Evolutionary conservation across 1,139 yeast species (phyloP), one percentile per base, ranked within the genome.

Genomic region (Protomyces lactucae-debilis): DNA sequence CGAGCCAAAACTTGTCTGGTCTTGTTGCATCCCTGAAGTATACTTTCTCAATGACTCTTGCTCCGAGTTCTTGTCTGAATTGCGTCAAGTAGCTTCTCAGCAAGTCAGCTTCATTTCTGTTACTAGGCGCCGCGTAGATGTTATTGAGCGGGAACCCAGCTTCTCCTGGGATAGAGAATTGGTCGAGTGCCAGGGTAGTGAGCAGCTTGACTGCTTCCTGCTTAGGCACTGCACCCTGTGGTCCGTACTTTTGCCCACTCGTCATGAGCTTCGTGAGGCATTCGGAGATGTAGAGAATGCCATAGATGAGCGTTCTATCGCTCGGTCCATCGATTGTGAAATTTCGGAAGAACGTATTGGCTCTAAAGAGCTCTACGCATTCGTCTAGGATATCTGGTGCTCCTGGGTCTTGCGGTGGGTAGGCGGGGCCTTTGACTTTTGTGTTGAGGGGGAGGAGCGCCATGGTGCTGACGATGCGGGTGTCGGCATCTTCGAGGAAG

Each of bases 321-420:
- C 97, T 88, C 21, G 96, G 90, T 12, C 97, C 96, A 75, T 90
- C 90, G 77, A 93, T 91, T 77, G 95, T 99, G 76, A 93, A 95
- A 80, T 93, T 93, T 74, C 89, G 87, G 82, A 95, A 93, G 77
- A 93, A 92, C 6, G 97, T 88, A 76, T 93, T 93, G 72, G 98
- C 97, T 70, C 99, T 82, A 76, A 93, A 93, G 67, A 93, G 81
- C 76, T 93, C 99, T 67, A 93, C 78, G 36, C 86, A 82, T 76
- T 93, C 99, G 73, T 93, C 99, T 66, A 88, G 82, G 67, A 93
- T 88, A 76, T 93, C 99, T 25, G 57, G 57, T 10, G 63, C 56
- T 6, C 52, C 57, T 75, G 91, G 92, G 71, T 88, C 96, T 36
- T 84, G 83, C 36, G 91, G 83, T 6, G 95, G 95, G 74, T 86